Evolutionary conservation across 2,329 filamentous ascomycete genomes (phyloP), one percentile per base, ranked within the genome.

Genomic region (Metarhizium brunneum): DNA sequence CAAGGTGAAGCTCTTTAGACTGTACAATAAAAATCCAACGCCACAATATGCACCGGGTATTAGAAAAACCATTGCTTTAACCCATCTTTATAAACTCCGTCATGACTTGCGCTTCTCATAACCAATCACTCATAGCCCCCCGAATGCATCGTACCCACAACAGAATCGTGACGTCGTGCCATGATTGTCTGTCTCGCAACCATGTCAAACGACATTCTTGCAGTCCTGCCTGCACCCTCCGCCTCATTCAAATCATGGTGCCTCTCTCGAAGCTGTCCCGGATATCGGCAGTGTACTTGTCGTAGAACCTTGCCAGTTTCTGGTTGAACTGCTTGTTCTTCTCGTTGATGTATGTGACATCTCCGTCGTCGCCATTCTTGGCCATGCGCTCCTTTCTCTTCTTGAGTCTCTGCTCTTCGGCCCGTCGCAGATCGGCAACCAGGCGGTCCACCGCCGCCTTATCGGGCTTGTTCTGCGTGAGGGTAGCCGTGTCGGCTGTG

Each of bases 241-340:
- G 38, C 43, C 30, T 60, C 54, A 97, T 70, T 30, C 11, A 48
- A 30, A 97, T 94, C 82, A 95, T 95, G 3, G 94, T 97, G 18
- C 94, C 94, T 61, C 94, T 83, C 80, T 99, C 94, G 70, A 99
- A 99, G 71, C 88, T 96, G 68, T 99, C 94, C 68, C 94, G 80
- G 65, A 99, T 97, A 71, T 99, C 94, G 36, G 88, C 85, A 49
- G 94, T 99, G 72, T 99, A 99, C 78, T 96, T 95, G 76, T 99
- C 94, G 74, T 99, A 99, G 76, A 97, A 99, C 62, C 94, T 81
- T 54, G 87, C 80, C 71, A 99, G 77, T 76, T 99, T 97, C 76
- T 95, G 86, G 83, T 99, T 99, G 78, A 99, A 99, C 79, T 96
- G 91, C 80, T 97, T 97, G 80, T 99, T 99, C 86, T 99, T 96